Conservation (phyloP, 805 yeast genomes). For the Metschnikowia rubicola region DNA sequence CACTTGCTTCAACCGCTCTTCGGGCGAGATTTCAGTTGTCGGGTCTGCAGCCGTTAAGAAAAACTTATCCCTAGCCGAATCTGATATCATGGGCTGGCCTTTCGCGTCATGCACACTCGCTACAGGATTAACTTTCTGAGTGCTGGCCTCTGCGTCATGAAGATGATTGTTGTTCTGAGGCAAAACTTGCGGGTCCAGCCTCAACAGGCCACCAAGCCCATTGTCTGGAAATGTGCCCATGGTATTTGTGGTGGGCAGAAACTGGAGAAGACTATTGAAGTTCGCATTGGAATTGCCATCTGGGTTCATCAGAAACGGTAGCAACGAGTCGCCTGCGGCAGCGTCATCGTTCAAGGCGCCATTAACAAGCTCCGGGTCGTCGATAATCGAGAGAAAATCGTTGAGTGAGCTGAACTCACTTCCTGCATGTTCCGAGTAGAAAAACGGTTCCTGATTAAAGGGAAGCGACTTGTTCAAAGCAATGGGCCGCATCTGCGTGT, state of each 20-base stretch:
- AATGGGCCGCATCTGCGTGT: slow-evolving; percentile 14
- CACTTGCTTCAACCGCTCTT: slow-evolving; percentile 87
- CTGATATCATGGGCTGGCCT: slow-evolving; percentile 49
- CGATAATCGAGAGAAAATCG: slow-evolving; percentile 85
- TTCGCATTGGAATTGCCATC: slow-evolving; percentile 12
- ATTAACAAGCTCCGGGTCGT: slow-evolving; percentile 70
- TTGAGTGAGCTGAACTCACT: slow-evolving; percentile 87
- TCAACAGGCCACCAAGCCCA: slow-evolving; percentile 2
- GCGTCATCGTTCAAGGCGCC: slow-evolving; percentile 31
- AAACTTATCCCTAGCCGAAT: slow-evolving; percentile 87
- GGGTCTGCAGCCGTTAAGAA: slow-evolving; percentile 97
- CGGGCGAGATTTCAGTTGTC: slow-evolving; percentile 89
- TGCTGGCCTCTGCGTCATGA: slow-evolving; percentile 4
- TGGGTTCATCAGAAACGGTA: slow-evolving; percentile 14
- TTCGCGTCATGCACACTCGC: background rate
- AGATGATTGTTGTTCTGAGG: slow-evolving; percentile 8
- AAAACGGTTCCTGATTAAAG: slow-evolving; percentile 66
- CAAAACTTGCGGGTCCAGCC: slow-evolving; percentile 10
- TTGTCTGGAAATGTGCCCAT: slow-evolving; percentile 7
- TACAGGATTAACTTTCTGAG: background rate
- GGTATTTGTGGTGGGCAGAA: slow-evolving; percentile 23
- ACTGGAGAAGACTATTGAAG: slow-evolving; percentile 24
- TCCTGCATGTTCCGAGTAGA: slow-evolving; percentile 88
- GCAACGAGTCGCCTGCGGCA: slow-evolving; percentile 12
- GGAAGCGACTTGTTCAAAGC: slow-evolving; percentile 40